Evolutionary conservation across 1,139 yeast genomes (phyloP).

Genomic region (Kurtzmaniella quercitrusa): DNA sequence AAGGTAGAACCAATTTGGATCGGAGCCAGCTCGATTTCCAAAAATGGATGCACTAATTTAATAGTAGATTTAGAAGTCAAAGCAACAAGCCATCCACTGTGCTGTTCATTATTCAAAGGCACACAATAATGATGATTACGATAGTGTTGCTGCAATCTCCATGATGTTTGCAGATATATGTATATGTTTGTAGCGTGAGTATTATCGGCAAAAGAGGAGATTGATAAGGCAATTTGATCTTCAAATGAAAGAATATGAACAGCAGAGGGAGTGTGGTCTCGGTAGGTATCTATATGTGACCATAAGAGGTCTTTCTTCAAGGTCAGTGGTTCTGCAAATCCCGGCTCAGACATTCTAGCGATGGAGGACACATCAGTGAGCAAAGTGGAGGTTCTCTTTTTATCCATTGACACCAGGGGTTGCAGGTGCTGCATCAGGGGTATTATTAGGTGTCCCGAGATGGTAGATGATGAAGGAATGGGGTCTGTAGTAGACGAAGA

Average conservation of each 20-base stretch:
- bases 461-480: background rate
- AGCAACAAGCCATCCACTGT: constrained; percentile 41
- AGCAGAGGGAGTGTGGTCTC: constrained; percentile 29
- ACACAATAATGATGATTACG: constrained; percentile 38
- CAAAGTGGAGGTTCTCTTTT: constrained; percentile 50
- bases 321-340: constrained; percentile 24
- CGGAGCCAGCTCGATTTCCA: constrained; percentile 48
- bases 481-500: background rate
- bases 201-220: constrained; percentile 24
- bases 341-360: constrained; percentile 49
- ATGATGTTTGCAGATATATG: constrained; percentile 39
- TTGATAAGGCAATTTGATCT: constrained; percentile 57
- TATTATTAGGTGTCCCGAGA: background rate
- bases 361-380: constrained; percentile 53
- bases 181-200: constrained; percentile 39
- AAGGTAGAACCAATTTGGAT: constrained; percentile 19
- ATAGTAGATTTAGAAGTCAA: constrained; percentile 30
- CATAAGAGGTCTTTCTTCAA: constrained; percentile 64
- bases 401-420: constrained; percentile 35
- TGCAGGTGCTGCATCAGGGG: constrained; percentile 3
- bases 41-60: constrained; percentile 60
- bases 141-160: constrained; percentile 31
- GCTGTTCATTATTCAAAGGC: constrained; percentile 27
- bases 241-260: constrained; percentile 42
- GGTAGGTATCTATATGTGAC: constrained; percentile 51